Evolutionary conservation across 129 eudicot species (phyloP).

Genomic region (Scalesia atractyloides): DNA sequence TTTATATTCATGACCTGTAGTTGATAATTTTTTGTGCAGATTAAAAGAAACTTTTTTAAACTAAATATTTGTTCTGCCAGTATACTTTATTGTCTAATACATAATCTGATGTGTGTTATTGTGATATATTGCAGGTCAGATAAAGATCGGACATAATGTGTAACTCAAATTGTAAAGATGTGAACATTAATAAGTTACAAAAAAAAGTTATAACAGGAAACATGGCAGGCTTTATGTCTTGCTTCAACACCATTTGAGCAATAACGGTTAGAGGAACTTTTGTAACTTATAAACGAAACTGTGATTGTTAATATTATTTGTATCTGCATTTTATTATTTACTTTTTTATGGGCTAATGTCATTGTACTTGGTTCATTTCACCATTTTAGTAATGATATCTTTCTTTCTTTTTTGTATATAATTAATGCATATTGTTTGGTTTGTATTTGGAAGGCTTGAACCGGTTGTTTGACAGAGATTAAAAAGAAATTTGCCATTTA

Average conservation of each 20-base stretch:
- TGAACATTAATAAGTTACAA: no score
- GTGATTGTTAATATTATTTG: no score
- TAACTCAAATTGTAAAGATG: background rate
- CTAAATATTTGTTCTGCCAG: background rate
- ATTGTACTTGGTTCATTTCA: background rate
- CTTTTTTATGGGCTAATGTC: background rate
- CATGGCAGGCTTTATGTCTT: background rate
- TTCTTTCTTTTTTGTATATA: no score
- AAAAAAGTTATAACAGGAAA: background rate
- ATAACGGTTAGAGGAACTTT: background rate
- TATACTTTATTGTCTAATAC: background rate
- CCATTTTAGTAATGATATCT: no score
- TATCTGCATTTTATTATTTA: background rate
- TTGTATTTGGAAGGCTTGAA: no score
- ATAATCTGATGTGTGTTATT: background rate
- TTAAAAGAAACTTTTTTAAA: background rate
- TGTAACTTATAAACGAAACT: background rate
- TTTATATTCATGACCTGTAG: background rate
- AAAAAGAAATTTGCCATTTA: no score
- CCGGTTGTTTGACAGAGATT: no score
- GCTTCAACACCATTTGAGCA: background rate
- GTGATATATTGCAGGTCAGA: conserved; percentile 1
- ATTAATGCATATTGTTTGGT: no score
- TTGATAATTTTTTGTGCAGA: background rate
- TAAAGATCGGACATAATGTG: background rate